Conservation (phyloP, 2,329 filamentous ascomycete species). For the Pseudogymnoascus verrucosus region DNA sequence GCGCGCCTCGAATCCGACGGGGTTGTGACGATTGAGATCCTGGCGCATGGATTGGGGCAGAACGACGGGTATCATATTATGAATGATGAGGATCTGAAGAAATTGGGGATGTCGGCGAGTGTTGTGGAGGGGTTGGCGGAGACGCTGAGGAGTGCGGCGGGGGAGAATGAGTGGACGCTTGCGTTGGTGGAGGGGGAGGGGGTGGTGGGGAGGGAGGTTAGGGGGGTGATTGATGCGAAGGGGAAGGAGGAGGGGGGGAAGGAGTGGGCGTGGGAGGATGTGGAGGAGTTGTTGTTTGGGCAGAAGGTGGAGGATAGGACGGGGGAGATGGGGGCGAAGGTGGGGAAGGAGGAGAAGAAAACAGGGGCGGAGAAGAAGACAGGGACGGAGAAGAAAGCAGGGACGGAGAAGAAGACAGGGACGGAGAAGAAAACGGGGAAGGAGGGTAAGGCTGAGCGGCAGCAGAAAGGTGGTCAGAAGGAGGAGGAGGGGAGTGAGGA, state of each 20-base stretch:
- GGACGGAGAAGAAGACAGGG: conserved; percentile 40
- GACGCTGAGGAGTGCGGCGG: conserved; percentile 60
- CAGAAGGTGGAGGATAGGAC: conserved; percentile 16
- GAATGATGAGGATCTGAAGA: conserved; percentile 58
- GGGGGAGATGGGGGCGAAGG: not conserved
- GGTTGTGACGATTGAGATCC: conserved; percentile 39
- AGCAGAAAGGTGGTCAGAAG: conserved; percentile 38
- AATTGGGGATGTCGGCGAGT: conserved; percentile 48
- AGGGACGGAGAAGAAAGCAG: conserved; percentile 14
- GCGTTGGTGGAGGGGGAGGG: conserved; percentile 67
- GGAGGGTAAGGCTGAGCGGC: conserved; percentile 51
- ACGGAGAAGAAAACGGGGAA: conserved; percentile 14
- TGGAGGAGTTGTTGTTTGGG: conserved; percentile 13
- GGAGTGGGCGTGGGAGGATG: conserved; percentile 18
- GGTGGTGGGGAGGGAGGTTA: no score
- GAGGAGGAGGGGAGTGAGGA: conserved; percentile 38
- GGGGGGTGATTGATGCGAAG: no score
- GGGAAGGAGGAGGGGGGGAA: no score
- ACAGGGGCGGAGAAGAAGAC: conserved; percentile 40
- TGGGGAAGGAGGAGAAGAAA: conserved; percentile 14
- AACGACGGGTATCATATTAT: conserved; percentile 29
- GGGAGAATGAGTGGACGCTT: conserved; percentile 68
- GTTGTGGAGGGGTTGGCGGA: conserved; percentile 62
- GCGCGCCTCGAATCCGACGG: not conserved
- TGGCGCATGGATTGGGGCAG: conserved; percentile 27